Base-by-base conservation (phyloP, 78 protist species). In the Cavenderia fasciculata region DNA sequence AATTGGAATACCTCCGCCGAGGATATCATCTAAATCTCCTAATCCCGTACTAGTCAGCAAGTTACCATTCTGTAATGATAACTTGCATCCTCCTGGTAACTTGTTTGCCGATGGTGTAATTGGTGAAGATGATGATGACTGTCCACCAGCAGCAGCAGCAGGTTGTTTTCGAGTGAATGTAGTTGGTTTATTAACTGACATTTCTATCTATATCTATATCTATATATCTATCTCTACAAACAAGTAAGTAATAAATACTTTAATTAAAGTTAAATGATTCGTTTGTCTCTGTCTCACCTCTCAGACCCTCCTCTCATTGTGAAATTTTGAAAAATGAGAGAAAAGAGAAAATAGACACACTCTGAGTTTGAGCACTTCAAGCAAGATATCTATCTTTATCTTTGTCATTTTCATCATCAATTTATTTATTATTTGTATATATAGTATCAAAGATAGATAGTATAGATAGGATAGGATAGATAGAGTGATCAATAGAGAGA, bases 1-100 rank as follows among this genome's bases (percentile, higher is more conserved):
- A 43, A 90, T 68, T 19, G 94, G 78, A 36, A 90, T 47, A 77
- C 94, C 94, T 23, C 94, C 94, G 25, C 87, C 94, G 7, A 90
- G 33, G 18, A 79, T 90, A 40, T 79, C 89, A 41, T 90, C 94
- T 19, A 90, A 56, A 59, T 90, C 94, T 11, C 63, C 0, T 49
- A 90, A 59, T 40, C 94, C 94, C 6, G 85, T 72, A 14, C 65
- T 38, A 31, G 87, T 76, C 1, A 90, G 43, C 29, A 90, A 38
- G 38, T 90, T 79, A 8, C 90, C 87, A 63, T 90, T 90, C 38
- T 90, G 87, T 18, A 79, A 62, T 62, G 94, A 90, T 38, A 84
- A 23, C 34, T 84, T 74, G 40, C 86, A 72, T 5, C 94, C 94
- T 47, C 56, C 61, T 62, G 94, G 94, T 74, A 87, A 74, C 54